A percentile compares a stretch with the other conserved stretches of the same genome.
Conservation (phyloP, 2,329 filamentous ascomycete genomes). For the Apiospora hydei region DNA sequence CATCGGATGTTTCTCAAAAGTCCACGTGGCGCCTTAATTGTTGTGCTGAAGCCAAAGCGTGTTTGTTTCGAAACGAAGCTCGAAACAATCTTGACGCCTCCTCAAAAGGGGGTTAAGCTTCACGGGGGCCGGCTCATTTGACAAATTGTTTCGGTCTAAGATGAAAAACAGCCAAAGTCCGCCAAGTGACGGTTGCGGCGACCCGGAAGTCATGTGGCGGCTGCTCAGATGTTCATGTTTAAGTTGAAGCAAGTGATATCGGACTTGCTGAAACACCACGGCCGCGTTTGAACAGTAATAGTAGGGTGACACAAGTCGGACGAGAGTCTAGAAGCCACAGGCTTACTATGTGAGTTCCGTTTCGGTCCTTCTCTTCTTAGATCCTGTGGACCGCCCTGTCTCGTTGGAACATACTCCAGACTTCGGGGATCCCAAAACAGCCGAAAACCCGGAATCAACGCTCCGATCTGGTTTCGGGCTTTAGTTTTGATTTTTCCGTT, state of each 20-base stretch:
- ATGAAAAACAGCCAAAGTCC: neutral
- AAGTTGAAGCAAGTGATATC: neutral
- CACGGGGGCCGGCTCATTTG: neutral
- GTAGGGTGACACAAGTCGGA: neutral
- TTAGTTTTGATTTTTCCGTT: too few species aligned
- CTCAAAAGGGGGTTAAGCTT: neutral
- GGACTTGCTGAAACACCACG: neutral
- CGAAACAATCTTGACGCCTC: constrained; percentile 1
- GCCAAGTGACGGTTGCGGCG: neutral
- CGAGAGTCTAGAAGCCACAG: neutral
- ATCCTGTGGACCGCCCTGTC: too few species aligned
- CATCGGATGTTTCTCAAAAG: neutral
- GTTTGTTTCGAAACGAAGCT: neutral
- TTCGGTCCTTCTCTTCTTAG: too few species aligned
- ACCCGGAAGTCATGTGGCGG: too few species aligned
- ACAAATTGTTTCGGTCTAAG: neutral
- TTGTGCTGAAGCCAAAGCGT: neutral
- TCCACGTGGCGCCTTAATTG: neutral
- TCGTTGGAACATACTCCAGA: too few species aligned
- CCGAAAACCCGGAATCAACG: too few species aligned
- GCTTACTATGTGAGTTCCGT: too few species aligned
- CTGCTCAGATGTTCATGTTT: neutral
- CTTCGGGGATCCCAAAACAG: too few species aligned
- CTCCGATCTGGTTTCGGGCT: too few species aligned
- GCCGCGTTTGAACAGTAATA: neutral